Evolutionary conservation across 2,329 filamentous ascomycete species (phyloP), one percentile per base, ranked within the genome.

Genomic region (Phialophora tarda): DNA sequence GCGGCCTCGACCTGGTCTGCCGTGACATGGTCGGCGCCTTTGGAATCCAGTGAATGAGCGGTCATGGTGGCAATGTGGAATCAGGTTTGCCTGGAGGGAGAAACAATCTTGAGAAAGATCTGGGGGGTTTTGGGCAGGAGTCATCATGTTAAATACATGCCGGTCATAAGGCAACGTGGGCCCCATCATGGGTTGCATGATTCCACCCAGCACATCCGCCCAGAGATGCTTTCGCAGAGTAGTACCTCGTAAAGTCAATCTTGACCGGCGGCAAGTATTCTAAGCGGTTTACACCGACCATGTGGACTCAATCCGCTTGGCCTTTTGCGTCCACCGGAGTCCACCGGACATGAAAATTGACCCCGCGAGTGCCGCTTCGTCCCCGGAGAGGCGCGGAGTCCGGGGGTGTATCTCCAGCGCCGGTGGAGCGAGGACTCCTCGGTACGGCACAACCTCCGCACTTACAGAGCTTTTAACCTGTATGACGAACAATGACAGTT

Each of bases 1-100:
- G 44, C 59, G 26, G 32, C 14, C 44, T 61, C 59, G 44, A 61
- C 59, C 41, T 50, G 41, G 32, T 61, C 59, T 7, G 47, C 47
- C 6, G 59, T 34, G 41, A 61, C 59, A 61, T 61, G 26, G 44
- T 51, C 59, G 10, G 44, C 44, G 4, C 17, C 28, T 34, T 61
- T 61, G 17, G 44, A 34, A 17, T 61, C 59, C 34, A 34, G 44
- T 23, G 59, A 30, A 34, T 53, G 57, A 21, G 34, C 23, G 24
- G 28, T 47, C 59, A 61, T 61, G 47, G 14, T 24, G 44, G 5
- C 10, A 23, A 12, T 24, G 23, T 12, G 24, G 2, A 26, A 12
- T 51, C 24, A 26, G 23, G 5, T 50, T 21, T 21, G 21, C 14
- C 24, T 51, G 24, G 8, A 26, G 21, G 5, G 10, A 17, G 48